phyloP scores from a whole-genome alignment of 2,329 filamentous ascomycete genomes.

The Ilyonectria robusta region DNA sequence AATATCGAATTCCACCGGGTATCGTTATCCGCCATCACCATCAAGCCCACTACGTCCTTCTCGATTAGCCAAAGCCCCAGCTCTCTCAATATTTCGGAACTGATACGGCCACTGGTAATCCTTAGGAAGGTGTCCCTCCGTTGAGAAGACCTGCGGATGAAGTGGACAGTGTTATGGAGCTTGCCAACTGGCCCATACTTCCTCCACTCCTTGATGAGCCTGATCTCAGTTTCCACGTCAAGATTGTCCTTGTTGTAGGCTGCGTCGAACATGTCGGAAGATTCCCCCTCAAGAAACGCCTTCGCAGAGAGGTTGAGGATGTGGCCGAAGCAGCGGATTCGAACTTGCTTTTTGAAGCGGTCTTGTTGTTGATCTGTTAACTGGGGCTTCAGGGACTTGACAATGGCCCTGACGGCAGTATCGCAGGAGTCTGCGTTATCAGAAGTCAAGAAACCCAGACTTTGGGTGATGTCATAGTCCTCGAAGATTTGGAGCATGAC shows the following conservation, averaged over 20 bases:
- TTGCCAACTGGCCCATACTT: neutral
- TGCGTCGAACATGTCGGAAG: neutral
- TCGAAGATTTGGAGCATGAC: neutral
- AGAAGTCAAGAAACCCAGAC: neutral
- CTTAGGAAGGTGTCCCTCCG: neutral
- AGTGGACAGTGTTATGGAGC: neutral
- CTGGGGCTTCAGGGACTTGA: neutral
- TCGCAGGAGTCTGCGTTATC: neutral
- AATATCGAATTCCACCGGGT: slow-evolving; percentile 2
- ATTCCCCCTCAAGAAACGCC: neutral
- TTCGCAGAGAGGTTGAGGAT: neutral
- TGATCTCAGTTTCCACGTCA: neutral
- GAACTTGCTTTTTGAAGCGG: neutral
- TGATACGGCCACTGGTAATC: neutral
- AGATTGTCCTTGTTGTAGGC: neutral
- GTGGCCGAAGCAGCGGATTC: neutral
- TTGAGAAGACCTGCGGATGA: neutral
- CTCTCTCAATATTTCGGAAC: neutral
- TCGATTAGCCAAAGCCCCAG: neutral
- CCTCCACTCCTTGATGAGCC: neutral
- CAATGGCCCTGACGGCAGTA: neutral
- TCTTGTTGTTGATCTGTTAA: neutral
- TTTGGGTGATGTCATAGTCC: neutral
- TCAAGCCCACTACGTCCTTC: neutral
- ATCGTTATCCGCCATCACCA: neutral